Percentiles rank a stretch among this genome's conserved stretches.
phyloP scores from a whole-genome alignment of 164 flowering plant species.

The Stephania cephalantha region DNA sequence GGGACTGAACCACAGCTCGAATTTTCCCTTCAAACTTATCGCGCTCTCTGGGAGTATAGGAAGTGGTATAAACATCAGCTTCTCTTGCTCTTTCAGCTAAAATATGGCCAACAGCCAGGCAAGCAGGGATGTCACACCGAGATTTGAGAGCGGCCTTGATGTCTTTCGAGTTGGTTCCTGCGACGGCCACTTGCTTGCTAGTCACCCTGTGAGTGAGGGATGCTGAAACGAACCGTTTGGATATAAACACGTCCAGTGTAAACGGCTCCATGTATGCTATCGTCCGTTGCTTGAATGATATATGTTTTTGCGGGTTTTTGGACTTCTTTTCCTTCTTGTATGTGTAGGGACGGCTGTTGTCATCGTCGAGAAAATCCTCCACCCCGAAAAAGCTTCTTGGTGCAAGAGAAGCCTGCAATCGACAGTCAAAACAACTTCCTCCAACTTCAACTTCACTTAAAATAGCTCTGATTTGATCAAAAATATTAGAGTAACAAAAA shows the following conservation, averaged over 20 bases:
- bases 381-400: constrained; percentile 95
- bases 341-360: constrained; percentile 84
- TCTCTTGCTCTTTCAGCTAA: constrained; percentile 80
- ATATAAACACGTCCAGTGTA: constrained; percentile 84
- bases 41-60: constrained; percentile 80
- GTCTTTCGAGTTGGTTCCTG: constrained; percentile 95
- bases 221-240: constrained; percentile 91
- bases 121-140: constrained; percentile 83
- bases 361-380: constrained; percentile 85
- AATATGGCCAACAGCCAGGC: constrained; percentile 69
- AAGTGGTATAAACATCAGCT: constrained; percentile 86
- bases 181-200: constrained; percentile 88
- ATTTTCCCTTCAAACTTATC: constrained; percentile 98
- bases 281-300: constrained; percentile 87
- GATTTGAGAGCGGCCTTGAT: constrained; percentile 79
- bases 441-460: not conserved
- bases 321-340: constrained; percentile 84
- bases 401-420: constrained; percentile 39
- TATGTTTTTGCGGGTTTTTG: constrained; percentile 75
- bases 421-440: not conserved
- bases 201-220: constrained; percentile 90
- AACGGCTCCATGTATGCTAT: constrained; percentile 88
- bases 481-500: too few relatives aligned
- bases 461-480: not conserved
- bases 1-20: constrained; percentile 91